A percentile compares a stretch with the other conserved stretches of the same genome.
phyloP scores from a whole-genome alignment of 768 basidiomycete species.

The Lentinus tigrinus region DNA sequence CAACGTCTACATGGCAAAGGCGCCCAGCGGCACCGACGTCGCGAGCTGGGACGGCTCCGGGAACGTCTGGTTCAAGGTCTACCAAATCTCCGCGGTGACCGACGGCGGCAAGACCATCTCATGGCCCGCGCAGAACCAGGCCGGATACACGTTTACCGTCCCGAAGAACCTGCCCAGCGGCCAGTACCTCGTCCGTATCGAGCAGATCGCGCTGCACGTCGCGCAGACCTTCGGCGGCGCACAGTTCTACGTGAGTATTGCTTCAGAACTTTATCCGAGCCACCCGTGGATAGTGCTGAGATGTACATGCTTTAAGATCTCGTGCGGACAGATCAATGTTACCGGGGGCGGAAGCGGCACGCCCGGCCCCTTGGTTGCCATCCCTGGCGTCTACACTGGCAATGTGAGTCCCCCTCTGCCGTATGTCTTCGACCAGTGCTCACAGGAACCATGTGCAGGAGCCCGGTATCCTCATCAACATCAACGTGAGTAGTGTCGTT shows the following conservation, averaged over 20 bases:
- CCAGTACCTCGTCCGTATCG: constrained; percentile 34
- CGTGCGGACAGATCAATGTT: constrained; percentile 36
- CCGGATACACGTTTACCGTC: constrained; percentile 30
- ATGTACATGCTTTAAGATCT: constrained; percentile 11
- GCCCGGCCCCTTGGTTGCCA: constrained; percentile 33
- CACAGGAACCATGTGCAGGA: background rate
- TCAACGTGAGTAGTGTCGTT: constrained; percentile 2
- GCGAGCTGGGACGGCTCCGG: constrained; percentile 39
- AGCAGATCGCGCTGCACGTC: constrained; percentile 31
- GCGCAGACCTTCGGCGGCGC: constrained; percentile 28
- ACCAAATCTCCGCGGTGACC: constrained; percentile 31
- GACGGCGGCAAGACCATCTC: constrained; percentile 18
- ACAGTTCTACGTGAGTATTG: constrained; percentile 29
- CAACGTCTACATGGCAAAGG: constrained; percentile 32
- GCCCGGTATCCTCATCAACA: constrained; percentile 15
- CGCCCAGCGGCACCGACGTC: constrained; percentile 23
- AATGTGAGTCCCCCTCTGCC: background rate
- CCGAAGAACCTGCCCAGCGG: constrained; percentile 31
- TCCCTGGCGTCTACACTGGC: constrained; percentile 36
- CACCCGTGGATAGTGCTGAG: background rate
- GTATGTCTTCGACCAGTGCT: background rate
- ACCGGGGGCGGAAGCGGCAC: constrained; percentile 31
- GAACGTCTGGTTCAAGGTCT: constrained; percentile 43
- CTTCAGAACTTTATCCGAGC: background rate
- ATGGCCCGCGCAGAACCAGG: constrained; percentile 12